Evolutionary conservation across 768 basidiomycete genomes (phyloP).

Genomic region (Calocera viscosa): DNA sequence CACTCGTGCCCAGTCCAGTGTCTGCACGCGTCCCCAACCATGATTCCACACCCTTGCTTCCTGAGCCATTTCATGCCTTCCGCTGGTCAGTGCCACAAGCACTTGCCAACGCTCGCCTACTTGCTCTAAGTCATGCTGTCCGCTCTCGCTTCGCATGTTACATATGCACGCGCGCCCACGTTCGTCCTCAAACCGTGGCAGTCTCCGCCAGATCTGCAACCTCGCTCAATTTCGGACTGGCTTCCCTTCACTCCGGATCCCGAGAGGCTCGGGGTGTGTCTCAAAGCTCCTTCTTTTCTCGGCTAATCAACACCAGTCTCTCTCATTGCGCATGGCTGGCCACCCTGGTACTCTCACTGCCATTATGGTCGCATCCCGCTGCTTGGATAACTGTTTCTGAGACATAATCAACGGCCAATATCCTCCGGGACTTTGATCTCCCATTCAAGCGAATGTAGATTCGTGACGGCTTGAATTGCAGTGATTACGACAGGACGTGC

Average conservation of each 20-base stretch:
- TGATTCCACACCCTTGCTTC: constrained; percentile 1
- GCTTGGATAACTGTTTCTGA: not conserved
- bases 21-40: not conserved
- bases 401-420: too few species aligned
- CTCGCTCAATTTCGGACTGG: not conserved
- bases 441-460: too few species aligned
- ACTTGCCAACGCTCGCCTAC: not conserved
- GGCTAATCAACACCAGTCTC: not conserved
- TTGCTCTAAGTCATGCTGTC: not conserved
- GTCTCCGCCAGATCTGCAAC: not conserved
- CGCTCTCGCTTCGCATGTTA: not conserved
- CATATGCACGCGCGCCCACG: not conserved
- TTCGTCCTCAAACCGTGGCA: not conserved
- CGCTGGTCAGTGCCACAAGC: not conserved
- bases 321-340: not conserved
- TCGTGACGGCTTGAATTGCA: too few species aligned
- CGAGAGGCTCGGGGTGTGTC: not conserved
- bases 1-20: not conserved
- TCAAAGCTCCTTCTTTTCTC: not conserved
- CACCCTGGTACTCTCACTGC: not conserved
- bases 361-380: not conserved
- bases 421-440: too few species aligned
- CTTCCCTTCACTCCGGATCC: not conserved
- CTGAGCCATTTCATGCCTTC: not conserved
- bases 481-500: too few species aligned